Conservation (phyloP, 2,329 filamentous ascomycete species). For the Venturia pyrina region DNA sequence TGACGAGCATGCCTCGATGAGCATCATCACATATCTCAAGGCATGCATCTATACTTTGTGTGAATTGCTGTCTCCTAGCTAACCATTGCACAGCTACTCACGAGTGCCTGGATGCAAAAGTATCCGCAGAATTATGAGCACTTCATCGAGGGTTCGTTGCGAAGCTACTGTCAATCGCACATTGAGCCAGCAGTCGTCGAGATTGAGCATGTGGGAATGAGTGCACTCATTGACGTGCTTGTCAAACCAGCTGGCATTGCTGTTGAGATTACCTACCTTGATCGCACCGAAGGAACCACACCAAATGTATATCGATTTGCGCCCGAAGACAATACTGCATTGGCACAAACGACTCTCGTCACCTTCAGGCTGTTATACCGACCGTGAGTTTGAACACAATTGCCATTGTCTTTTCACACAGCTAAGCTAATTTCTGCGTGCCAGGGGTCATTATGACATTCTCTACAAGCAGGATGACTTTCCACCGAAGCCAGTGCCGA, state of each 20-base stretch:
- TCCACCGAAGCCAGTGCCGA: constrained; percentile 15
- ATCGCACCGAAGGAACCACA: constrained; percentile 67
- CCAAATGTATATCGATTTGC: constrained; percentile 60
- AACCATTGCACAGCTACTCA: constrained; percentile 52
- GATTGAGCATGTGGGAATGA: constrained; percentile 83
- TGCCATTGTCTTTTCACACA: constrained; percentile 11
- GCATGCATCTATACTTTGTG: constrained; percentile 25
- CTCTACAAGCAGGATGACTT: constrained; percentile 62
- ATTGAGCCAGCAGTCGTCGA: constrained; percentile 71
- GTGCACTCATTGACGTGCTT: constrained; percentile 65
- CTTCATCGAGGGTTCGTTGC: constrained; percentile 55
- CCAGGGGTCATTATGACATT: constrained; percentile 82
- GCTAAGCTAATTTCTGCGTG: not conserved
- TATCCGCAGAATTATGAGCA: constrained; percentile 59
- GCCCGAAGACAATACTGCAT: constrained; percentile 35
- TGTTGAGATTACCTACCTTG: constrained; percentile 84
- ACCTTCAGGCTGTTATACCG: constrained; percentile 59
- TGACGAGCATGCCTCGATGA: constrained; percentile 52
- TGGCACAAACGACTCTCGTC: constrained; percentile 39
- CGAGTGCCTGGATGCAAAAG: constrained; percentile 73
- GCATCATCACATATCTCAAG: constrained; percentile 76
- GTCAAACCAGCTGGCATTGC: constrained; percentile 69
- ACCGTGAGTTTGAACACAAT: constrained; percentile 39
- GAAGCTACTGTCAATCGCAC: constrained; percentile 57
- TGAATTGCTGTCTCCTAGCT: constrained; percentile 14